phyloP scores from a whole-genome alignment of 2,329 filamentous ascomycete species.

The Chaetomiaceae sp. region DNA sequence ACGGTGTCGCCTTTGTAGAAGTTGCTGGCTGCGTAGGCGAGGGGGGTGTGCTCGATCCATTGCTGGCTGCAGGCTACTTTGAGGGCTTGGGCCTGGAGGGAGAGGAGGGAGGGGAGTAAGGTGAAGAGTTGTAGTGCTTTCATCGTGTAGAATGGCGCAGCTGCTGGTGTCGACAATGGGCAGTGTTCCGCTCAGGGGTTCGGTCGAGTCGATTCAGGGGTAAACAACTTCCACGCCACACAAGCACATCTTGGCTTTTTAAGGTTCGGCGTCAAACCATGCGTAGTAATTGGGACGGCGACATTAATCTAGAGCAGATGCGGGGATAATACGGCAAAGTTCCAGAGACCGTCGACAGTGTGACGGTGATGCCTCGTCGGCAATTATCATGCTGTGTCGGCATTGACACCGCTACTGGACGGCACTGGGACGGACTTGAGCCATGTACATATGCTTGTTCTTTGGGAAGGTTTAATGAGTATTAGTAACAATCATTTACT shows the following conservation, averaged over 20 bases:
- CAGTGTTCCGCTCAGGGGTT: too few relatives aligned
- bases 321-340: neutral
- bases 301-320: neutral
- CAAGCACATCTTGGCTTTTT: too few relatives aligned
- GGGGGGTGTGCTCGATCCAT: constrained; percentile 22
- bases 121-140: neutral
- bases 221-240: too few relatives aligned
- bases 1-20: constrained; percentile 19
- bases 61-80: constrained; percentile 7
- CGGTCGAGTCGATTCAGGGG: too few relatives aligned
- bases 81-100: neutral
- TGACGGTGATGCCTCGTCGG: too few relatives aligned
- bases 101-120: neutral
- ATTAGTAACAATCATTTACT: too few relatives aligned
- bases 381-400: too few relatives aligned
- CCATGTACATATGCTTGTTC: too few relatives aligned
- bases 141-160: neutral
- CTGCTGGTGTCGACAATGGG: neutral
- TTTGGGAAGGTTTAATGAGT: too few relatives aligned
- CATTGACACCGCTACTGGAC: too few relatives aligned
- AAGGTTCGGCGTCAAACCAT: neutral
- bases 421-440: too few relatives aligned
- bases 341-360: too few relatives aligned
- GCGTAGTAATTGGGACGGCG: neutral
- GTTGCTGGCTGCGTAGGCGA: constrained; percentile 21